phyloP scores from a whole-genome alignment of 371 early-diverging fungal species.

The Rhizopus sp. region DNA sequence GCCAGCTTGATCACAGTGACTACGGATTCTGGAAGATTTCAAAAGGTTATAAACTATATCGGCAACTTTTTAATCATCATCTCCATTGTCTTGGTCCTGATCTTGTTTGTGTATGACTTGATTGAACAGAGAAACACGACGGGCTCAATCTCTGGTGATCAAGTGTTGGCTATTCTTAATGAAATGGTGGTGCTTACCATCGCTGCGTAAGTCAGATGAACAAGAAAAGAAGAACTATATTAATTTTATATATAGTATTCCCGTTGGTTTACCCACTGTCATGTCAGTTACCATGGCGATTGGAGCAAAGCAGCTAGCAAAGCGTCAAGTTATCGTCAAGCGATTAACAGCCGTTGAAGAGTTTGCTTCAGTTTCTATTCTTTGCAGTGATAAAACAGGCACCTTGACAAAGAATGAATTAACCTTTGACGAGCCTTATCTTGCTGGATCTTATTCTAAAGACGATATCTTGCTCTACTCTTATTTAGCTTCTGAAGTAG shows the following conservation, averaged over 20 bases:
- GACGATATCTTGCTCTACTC: slow-evolving; percentile 87
- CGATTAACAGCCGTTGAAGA: slow-evolving; percentile 93
- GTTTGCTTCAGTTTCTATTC: slow-evolving; percentile 89
- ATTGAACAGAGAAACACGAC: slow-evolving; percentile 38
- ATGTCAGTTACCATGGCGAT: slow-evolving; percentile 96
- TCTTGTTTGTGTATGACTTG: slow-evolving; percentile 77
- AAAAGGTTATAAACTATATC: slow-evolving; percentile 82
- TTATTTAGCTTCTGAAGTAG: slow-evolving; percentile 88
- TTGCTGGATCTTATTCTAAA: slow-evolving; percentile 68
- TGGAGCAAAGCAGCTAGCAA: slow-evolving; percentile 88
- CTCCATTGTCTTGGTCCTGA: slow-evolving; percentile 72
- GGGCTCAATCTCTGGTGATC: slow-evolving; percentile 37
- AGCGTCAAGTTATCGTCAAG: slow-evolving; percentile 92
- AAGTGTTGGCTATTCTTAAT: slow-evolving; percentile 70
- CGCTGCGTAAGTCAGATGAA: slow-evolving; percentile 23
- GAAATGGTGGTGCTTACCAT: slow-evolving; percentile 59
- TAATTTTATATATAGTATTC: slow-evolving; percentile 59
- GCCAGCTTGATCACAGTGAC: slow-evolving; percentile 88
- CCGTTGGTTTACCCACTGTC: slow-evolving; percentile 94
- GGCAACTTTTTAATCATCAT: slow-evolving; percentile 81
- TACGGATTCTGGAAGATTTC: slow-evolving; percentile 83
- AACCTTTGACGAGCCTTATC: slow-evolving; percentile 88
- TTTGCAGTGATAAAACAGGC: slow-evolving; percentile 97
- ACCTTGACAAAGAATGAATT: slow-evolving; percentile 93
- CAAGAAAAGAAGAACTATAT: background rate